phyloP scores from a whole-genome alignment of 306 rosid genomes.

The Erythrophleum fordii region DNA sequence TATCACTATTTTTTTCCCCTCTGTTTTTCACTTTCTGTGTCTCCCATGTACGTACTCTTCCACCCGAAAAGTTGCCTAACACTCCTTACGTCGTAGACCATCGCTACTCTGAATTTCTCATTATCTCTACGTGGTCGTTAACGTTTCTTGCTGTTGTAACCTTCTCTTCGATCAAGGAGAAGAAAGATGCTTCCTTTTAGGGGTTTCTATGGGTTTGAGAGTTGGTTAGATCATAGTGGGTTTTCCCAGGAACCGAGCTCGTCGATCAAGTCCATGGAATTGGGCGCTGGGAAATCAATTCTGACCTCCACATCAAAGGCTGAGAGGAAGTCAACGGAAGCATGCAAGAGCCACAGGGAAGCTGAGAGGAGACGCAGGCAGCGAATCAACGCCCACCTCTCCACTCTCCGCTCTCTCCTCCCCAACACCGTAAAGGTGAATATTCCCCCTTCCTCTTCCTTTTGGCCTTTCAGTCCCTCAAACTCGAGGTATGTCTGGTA shows the following conservation, averaged over 20 bases:
- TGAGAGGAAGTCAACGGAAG: constrained; percentile 61
- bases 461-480: background rate
- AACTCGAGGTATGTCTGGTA: constrained; percentile 23
- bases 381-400: constrained; percentile 87
- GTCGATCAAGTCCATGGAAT: constrained; percentile 32
- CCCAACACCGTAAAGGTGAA: constrained; percentile 71
- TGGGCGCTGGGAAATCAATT: constrained; percentile 47
- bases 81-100: background rate
- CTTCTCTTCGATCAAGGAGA: background rate
- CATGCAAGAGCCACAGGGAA: constrained; percentile 86
- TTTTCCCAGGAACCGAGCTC: constrained; percentile 24
- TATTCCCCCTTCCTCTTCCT: background rate
- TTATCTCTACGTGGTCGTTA: background rate
- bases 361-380: constrained; percentile 95
- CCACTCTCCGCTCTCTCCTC: constrained; percentile 82
- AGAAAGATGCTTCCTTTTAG: constrained; percentile 46
- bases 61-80: background rate
- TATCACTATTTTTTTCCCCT: background rate
- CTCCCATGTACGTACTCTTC: constrained; percentile 14
- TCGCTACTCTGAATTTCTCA: background rate
- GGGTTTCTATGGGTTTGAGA: constrained; percentile 38
- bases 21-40: constrained; percentile 7
- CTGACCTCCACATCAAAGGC: background rate
- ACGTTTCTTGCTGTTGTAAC: background rate
- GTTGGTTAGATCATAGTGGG: constrained; percentile 37